phyloP scores from a whole-genome alignment of 2,329 filamentous ascomycete genomes.

The Alternaria dauci region DNA sequence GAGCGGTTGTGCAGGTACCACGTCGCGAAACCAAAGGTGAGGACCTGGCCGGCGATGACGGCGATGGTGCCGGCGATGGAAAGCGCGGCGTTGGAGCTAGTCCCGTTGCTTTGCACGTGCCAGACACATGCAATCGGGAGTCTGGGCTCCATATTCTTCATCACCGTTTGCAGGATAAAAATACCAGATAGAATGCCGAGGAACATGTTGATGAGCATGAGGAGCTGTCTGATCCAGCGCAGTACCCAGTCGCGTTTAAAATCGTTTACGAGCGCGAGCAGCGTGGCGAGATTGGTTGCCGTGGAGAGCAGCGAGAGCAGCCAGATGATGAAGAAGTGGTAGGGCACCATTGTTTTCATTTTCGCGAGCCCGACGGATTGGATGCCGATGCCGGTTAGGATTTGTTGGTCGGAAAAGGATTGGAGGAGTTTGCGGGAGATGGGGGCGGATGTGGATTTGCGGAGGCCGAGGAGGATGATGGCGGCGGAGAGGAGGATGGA shows the following conservation, averaged over 20 bases:
- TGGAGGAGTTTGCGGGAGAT: conserved; percentile 71
- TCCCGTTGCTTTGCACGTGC: conserved; percentile 53
- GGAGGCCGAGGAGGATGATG: conserved; percentile 65
- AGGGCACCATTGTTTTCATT: conserved; percentile 66
- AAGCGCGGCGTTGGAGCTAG: conserved; percentile 54
- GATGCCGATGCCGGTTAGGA: conserved; percentile 73
- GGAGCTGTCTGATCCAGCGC: conserved; percentile 69
- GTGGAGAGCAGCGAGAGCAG: conserved; percentile 71
- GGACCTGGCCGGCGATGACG: conserved; percentile 66
- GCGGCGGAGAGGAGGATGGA: conserved; percentile 64
- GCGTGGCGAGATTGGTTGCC: conserved; percentile 70
- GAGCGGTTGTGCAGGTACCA: conserved; percentile 70
- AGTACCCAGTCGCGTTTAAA: conserved; percentile 73
- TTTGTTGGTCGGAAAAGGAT: conserved; percentile 73
- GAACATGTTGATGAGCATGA: conserved; percentile 71
- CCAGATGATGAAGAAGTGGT: conserved; percentile 77
- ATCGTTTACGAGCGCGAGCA: conserved; percentile 71
- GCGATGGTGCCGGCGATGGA: conserved; percentile 68
- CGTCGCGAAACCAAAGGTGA: conserved; percentile 67
- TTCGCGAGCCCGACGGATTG: conserved; percentile 70
- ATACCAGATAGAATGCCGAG: conserved; percentile 66
- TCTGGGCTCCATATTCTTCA: conserved; percentile 61
- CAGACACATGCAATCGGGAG: conserved; percentile 70
- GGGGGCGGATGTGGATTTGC: conserved; percentile 56
- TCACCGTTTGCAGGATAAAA: conserved; percentile 65